phyloP scores from a whole-genome alignment of 768 basidiomycete genomes.

The Panaeolus papilionaceus region DNA sequence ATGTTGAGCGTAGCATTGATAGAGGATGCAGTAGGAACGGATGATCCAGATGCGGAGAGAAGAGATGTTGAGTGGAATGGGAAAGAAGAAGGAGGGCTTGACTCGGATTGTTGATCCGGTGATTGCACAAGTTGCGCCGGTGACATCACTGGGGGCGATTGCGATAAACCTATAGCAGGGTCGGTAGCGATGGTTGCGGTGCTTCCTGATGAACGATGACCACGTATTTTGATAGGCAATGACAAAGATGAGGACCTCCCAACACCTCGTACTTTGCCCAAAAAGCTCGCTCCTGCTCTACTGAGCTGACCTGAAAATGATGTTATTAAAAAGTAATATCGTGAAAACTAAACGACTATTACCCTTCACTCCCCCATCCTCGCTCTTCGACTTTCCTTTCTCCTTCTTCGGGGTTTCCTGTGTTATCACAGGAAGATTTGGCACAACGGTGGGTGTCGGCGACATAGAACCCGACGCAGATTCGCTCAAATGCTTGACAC shows the following conservation, averaged over 20 bases:
- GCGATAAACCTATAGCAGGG: background rate
- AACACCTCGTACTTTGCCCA: constrained; percentile 28
- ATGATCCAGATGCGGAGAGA: constrained; percentile 8
- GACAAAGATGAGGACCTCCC: constrained; percentile 20
- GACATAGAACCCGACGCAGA: background rate
- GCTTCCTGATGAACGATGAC: background rate
- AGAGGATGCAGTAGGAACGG: background rate
- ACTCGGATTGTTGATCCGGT: background rate
- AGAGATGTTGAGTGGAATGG: constrained; percentile 9
- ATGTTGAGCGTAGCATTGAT: background rate
- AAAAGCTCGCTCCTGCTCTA: constrained; percentile 40
- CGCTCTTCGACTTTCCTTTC: background rate
- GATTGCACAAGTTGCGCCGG: background rate
- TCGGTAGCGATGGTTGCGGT: background rate
- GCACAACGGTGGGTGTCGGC: background rate
- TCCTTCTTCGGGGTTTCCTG: background rate
- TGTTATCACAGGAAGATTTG: background rate
- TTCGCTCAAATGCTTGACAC: background rate
- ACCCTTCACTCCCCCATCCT: constrained; percentile 24
- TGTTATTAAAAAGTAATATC: background rate
- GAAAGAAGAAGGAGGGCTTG: background rate
- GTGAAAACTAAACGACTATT: no score
- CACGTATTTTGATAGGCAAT: background rate
- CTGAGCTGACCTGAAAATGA: constrained; percentile 34
- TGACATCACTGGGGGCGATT: background rate